Evolutionary conservation across 2,329 filamentous ascomycete species (phyloP).

Genomic region (Xenoacremonium recifei): DNA sequence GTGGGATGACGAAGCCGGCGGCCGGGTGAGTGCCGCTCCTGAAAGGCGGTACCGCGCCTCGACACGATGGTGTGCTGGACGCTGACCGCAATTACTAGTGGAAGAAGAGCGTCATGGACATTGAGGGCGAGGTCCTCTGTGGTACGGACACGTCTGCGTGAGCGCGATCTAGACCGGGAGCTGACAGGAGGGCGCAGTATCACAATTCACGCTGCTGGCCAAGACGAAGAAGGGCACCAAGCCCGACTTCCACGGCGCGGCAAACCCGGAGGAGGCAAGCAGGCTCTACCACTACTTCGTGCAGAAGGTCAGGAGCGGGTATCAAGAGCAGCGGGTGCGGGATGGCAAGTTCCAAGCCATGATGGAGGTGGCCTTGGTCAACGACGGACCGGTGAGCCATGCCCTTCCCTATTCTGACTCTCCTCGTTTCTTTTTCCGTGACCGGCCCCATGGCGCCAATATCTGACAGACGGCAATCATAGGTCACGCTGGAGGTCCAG

Average conservation of each 20-base stretch:
- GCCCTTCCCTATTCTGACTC: too few species aligned
- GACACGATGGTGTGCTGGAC: conserved; percentile 17
- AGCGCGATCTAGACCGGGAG: background rate
- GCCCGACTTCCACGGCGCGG: conserved; percentile 89
- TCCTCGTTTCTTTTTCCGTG: too few species aligned
- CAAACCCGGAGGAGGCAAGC: conserved; percentile 74
- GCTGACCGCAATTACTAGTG: conserved; percentile 55
- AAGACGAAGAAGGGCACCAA: conserved; percentile 95
- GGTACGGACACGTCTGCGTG: conserved; percentile 51
- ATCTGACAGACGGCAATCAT: background rate
- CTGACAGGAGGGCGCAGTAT: conserved; percentile 59
- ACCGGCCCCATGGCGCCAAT: too few species aligned
- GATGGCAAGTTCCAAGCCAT: conserved; percentile 98
- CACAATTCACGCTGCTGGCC: conserved; percentile 92
- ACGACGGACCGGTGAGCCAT: conserved; percentile 67
- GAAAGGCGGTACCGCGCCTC: conserved; percentile 2
- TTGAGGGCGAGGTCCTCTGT: conserved; percentile 89
- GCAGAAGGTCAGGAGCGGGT: conserved; percentile 69
- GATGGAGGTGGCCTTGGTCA: conserved; percentile 95
- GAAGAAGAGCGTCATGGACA: conserved; percentile 87
- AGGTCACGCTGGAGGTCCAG: conserved; percentile 27
- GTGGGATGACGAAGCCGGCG: conserved; percentile 80
- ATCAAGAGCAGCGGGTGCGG: conserved; percentile 74
- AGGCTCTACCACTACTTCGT: conserved; percentile 84
- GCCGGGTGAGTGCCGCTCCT: conserved; percentile 47